Percentiles rank a stretch among this genome's conserved stretches.
phyloP scores from a whole-genome alignment of 768 basidiomycete genomes.

The Lanmaoa rubissima region DNA sequence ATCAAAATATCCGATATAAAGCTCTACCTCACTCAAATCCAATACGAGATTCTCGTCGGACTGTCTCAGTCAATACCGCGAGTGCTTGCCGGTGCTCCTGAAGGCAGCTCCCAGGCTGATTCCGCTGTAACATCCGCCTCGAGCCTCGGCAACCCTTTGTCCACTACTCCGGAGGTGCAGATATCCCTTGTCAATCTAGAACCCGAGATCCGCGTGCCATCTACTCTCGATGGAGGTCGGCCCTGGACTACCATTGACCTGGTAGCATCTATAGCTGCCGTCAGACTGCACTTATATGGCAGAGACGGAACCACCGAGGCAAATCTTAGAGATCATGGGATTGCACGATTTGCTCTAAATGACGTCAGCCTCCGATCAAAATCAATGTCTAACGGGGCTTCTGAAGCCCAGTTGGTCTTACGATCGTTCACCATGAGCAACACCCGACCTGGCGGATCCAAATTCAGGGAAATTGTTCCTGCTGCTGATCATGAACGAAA shows the following conservation, averaged over 20 bases:
- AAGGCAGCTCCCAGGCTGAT: slow-evolving; percentile 37
- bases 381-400: slow-evolving; percentile 75
- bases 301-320: slow-evolving; percentile 51
- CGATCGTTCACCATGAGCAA: slow-evolving; percentile 91
- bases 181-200: slow-evolving; percentile 30
- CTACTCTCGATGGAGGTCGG: slow-evolving; percentile 23
- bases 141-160: not conserved
- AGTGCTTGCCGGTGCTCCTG: slow-evolving; percentile 51
- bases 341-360: slow-evolving; percentile 81
- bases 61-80: slow-evolving; percentile 68
- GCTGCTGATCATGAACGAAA: slow-evolving; percentile 84
- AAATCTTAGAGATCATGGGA: slow-evolving; percentile 72
- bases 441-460: slow-evolving; percentile 75
- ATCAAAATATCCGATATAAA: slow-evolving; percentile 82
- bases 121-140: slow-evolving; percentile 20
- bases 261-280: slow-evolving; percentile 61
- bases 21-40: slow-evolving; percentile 77
- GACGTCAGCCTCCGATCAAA: slow-evolving; percentile 79
- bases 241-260: slow-evolving; percentile 72
- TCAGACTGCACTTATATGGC: slow-evolving; percentile 89
- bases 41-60: slow-evolving; percentile 70
- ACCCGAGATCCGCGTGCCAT: slow-evolving; percentile 53
- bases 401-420: slow-evolving; percentile 84
- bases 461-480: slow-evolving; percentile 94
- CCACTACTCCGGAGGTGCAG: slow-evolving; percentile 4